Conservation (phyloP, 2,329 filamentous ascomycete species). For the Fusarium circinatum region DNA sequence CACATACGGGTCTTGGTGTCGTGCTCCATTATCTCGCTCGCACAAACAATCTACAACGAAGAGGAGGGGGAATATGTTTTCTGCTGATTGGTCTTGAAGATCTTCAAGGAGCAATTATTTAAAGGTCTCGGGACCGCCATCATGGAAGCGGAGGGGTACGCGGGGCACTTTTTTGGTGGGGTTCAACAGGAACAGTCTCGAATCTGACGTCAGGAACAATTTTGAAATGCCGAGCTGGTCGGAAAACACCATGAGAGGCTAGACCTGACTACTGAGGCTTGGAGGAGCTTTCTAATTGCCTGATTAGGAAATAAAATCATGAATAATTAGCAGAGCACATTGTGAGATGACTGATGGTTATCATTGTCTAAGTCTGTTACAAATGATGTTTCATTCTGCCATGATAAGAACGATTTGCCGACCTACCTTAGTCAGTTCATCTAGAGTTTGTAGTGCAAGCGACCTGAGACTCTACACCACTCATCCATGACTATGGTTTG, state of each 20-base stretch:
- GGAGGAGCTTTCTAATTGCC: not conserved
- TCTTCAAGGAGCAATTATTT: conserved; percentile 21
- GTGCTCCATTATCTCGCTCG: conserved; percentile 64
- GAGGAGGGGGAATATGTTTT: not conserved
- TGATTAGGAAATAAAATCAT: not conserved
- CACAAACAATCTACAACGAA: not conserved
- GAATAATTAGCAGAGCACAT: not conserved
- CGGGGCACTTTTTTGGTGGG: conserved; percentile 42
- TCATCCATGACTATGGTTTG: not conserved
- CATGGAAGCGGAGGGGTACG: conserved; percentile 46
- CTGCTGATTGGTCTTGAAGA: conserved; percentile 9
- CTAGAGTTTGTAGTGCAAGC: not conserved
- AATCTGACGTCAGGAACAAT: conserved; percentile 42
- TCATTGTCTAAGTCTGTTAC: not conserved
- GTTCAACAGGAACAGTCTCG: conserved; percentile 17
- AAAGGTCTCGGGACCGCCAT: not conserved
- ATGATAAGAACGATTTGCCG: not conserved
- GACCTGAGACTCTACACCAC: not conserved
- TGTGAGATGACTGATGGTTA: not conserved
- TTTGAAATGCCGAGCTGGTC: conserved; percentile 10
- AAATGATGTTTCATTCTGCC: not conserved
- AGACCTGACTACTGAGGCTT: not conserved
- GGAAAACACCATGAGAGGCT: conserved; percentile 17
- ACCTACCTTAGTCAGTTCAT: not conserved
- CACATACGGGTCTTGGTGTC: conserved; percentile 77